Base-by-base conservation (phyloP, 2,329 filamentous ascomycete genomes). In the Akanthomyces lecanii region DNA sequence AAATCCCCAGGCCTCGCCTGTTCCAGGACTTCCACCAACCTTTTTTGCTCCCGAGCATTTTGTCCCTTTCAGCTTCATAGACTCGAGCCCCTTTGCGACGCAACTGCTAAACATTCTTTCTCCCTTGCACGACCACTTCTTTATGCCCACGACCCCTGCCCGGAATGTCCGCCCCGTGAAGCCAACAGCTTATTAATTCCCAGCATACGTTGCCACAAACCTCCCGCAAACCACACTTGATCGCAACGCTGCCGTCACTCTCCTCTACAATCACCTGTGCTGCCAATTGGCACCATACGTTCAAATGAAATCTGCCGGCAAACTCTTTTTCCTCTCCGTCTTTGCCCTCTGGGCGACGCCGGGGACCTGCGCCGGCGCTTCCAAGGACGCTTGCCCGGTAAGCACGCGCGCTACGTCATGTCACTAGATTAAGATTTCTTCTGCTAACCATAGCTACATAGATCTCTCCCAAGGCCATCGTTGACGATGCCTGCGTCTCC, bases 401-500 rank as follows among this genome's bases (percentile, higher is more conserved):
- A 71, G 82, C 77, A 63, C 51, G 62, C 60, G 45, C 67, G 61
- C 60, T 44, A 25, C 48, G 48, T 61, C 58, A 62, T 62, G 28
- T 6, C 23, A 21, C 40, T 55, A 30, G 30, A 42, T 36, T 7
- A 36, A 36, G 62, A 14, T 57, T 25, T 55, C 3, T 52, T n/a
- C 70, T 64, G 76, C 79, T 83, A 76, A 83, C 72, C 65, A 65
- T 59, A 65, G 66, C 63, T 64, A 11, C 3, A n/a, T 81, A 97
- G 92, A 90, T 97, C 70, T 92, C 95, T 48, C 91, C 93, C 21
- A 88, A 89, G 68, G 86, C 92, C 65, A 96, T 95, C 71, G 92
- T 99, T 44, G 91, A 90, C 50, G 95, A 99, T 75, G 92, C 95
- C 55, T 98, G 95, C 78, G 92, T 91, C 66, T 97, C 94, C 62